Conservation (phyloP, 2,329 filamentous ascomycete genomes). For the Trichoderma sp. region DNA sequence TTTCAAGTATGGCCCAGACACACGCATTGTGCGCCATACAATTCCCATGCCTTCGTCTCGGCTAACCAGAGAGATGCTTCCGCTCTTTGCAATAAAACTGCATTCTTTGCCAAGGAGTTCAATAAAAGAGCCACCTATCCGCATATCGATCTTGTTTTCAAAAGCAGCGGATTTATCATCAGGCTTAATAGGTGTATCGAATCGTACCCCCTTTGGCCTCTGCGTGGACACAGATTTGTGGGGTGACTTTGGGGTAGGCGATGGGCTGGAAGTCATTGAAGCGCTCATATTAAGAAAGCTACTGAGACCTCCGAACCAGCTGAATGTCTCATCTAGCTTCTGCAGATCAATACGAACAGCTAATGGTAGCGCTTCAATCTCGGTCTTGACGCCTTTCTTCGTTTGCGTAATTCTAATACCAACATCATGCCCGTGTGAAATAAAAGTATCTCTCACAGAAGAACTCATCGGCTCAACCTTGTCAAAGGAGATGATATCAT, state of each 20-base stretch:
- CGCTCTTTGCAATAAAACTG: slow-evolving; percentile 72
- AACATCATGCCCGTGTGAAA: slow-evolving; percentile 59
- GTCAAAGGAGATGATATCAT: slow-evolving; percentile 66
- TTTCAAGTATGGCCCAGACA: slow-evolving; percentile 69
- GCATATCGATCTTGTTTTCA: slow-evolving; percentile 70
- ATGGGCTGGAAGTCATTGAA: slow-evolving; percentile 76
- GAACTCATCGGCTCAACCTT: slow-evolving; percentile 57
- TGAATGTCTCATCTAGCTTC: slow-evolving; percentile 80
- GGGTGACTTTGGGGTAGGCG: slow-evolving; percentile 42
- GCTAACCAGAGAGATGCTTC: slow-evolving; percentile 77
- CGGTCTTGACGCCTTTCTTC: slow-evolving; percentile 52
- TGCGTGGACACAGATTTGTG: slow-evolving; percentile 43
- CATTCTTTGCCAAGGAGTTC: slow-evolving; percentile 78
- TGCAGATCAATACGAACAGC: slow-evolving; percentile 76
- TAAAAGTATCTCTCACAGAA: slow-evolving; percentile 61
- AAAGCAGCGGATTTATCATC: slow-evolving; percentile 50
- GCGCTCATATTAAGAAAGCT: slow-evolving; percentile 86
- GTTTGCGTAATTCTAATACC: slow-evolving; percentile 55
- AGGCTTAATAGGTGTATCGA: slow-evolving; percentile 55
- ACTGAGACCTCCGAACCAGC: slow-evolving; percentile 88
- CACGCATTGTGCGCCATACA: slow-evolving; percentile 71
- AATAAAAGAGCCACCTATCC: slow-evolving; percentile 75
- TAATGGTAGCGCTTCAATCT: slow-evolving; percentile 75
- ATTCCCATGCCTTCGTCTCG: slow-evolving; percentile 72
- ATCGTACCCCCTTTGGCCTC: slow-evolving; percentile 59